A percentile compares a stretch with the other conserved stretches of the same genome.
Conservation (phyloP, 257 asterid species). For the Nicotiana tomentosiformis region DNA sequence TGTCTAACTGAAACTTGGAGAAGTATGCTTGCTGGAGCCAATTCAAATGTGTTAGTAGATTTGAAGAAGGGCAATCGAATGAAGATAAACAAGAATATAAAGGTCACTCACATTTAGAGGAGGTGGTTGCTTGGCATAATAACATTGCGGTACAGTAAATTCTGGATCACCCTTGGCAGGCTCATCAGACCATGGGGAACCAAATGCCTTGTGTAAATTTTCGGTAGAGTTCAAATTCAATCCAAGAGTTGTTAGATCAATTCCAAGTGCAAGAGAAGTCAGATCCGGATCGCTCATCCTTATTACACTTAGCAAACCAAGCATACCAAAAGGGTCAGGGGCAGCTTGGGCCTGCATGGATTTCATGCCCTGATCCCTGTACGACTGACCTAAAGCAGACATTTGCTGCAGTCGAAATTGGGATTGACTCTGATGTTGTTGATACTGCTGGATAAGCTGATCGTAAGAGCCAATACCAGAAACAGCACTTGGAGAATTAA, state of each 20-base stretch:
- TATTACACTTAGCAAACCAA: conserved; percentile 82
- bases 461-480: conserved; percentile 84
- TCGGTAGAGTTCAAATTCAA: conserved; percentile 89
- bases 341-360: conserved; percentile 54
- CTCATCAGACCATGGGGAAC: conserved; percentile 97
- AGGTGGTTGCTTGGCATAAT: conserved; percentile 76
- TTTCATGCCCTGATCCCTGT: conserved; percentile 82
- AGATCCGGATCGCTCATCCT: conserved; percentile 85
- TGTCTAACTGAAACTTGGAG: conserved; percentile 78
- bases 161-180: conserved; percentile 94
- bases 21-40: conserved; percentile 83
- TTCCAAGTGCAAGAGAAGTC: conserved; percentile 93
- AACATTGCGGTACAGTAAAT: conserved; percentile 88
- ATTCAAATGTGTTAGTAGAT: conserved; percentile 20
- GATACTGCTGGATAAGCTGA: conserved; percentile 88
- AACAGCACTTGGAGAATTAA: conserved; percentile 60
- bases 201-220: conserved; percentile 76
- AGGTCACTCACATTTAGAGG: conserved; percentile 65
- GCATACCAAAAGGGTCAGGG: conserved; percentile 82
- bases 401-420: conserved; percentile 86
- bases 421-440: conserved; percentile 80
- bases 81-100: neutral
- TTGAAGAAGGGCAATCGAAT: conserved; percentile 8
- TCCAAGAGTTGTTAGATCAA: conserved; percentile 90
- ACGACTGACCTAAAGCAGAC: conserved; percentile 78